Base-by-base conservation (phyloP, 2,329 filamentous ascomycete genomes). In the Colletotrichum phormii region DNA sequence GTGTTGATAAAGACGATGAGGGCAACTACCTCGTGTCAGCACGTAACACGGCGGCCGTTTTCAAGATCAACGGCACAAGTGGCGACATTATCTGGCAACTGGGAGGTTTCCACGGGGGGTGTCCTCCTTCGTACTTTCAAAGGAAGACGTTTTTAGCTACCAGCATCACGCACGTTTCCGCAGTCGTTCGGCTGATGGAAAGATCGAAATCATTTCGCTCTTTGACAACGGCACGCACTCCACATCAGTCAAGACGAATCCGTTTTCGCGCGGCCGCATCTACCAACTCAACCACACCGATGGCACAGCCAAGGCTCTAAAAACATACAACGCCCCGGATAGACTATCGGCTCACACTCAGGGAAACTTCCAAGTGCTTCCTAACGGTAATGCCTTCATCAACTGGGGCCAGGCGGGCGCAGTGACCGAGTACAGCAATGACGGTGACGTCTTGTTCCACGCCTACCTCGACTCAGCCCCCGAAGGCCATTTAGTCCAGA, bases 21-120 rank as follows among this genome's bases (percentile, higher is more conserved):
- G 86, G 86, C 7, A 86, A 90, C 76, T 91, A 88, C 68, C 78
- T 90, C 9, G 81, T 91, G 18, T 90, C 88, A 0, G 82, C 85
- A 0, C 85, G 88, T 2, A 84, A 89, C 75, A 82, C 84, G 57
- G 83, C 83, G 75, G 82, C 84, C 15, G 79, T 90, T 7, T 81
- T 81, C 37, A 84, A 84, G 64, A 84, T 90, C 75, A 84, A 86
- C 70, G 81, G 82, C n/a, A 81, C 80, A 12, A 84, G 84, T 5
- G 87, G 88, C 42, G 80, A 80, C n/a, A 81, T 89, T 15, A 78
- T 88, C 24, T 90, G 88, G 89, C 84, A 84, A 55, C 80, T 90
- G 4, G 86, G 87, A 18, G 88, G 89, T 15, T 80, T 82, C 62
- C 77, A 81, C 55, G 37, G 37, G 18, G 37, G 37, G 7, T 88